phyloP scores from a whole-genome alignment of 805 yeast genomes.

The Cyberlindnera lachancei region DNA sequence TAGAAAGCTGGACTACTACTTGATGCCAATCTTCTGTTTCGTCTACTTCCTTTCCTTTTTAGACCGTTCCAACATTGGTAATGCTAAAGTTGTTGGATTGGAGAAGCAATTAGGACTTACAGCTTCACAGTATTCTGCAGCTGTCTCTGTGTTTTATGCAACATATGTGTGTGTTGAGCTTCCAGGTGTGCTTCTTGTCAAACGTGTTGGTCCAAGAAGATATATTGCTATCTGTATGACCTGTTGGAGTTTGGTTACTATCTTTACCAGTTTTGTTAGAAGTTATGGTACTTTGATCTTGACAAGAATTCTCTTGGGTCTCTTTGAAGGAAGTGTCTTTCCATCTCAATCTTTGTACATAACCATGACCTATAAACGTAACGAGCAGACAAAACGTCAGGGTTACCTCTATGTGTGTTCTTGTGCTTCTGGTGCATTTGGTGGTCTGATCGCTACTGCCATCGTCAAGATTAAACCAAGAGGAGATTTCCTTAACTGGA shows the following conservation, averaged over 20 bases:
- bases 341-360: conserved; percentile 31
- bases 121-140: conserved; percentile 24
- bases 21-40: conserved; percentile 26
- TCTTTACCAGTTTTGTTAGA: conserved; percentile 26
- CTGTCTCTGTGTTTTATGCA: conserved; percentile 30
- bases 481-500: conserved; percentile 26
- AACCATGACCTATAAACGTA: conserved; percentile 29
- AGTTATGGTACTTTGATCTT: conserved; percentile 29
- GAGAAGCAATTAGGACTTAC: conserved; percentile 23
- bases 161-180: conserved; percentile 25
- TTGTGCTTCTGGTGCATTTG: conserved; percentile 37
- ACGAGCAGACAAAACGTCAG: conserved; percentile 30
- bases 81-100: conserved; percentile 37
- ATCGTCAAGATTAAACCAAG: conserved; percentile 24
- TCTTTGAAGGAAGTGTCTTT: conserved; percentile 35
- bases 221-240: conserved; percentile 1
- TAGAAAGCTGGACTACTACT: conserved; percentile 24
- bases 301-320: conserved; percentile 34
- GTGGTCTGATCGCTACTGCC: conserved; percentile 35
- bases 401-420: conserved; percentile 35
- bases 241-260: conserved; percentile 22
- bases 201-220: conserved; percentile 3
- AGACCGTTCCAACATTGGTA: conserved; percentile 23
- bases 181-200: conserved; percentile 3
- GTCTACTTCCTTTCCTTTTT: conserved; percentile 29